Evolutionary conservation across 2,329 filamentous ascomycete genomes (phyloP).

Genomic region (Celoporthe dispersa): DNA sequence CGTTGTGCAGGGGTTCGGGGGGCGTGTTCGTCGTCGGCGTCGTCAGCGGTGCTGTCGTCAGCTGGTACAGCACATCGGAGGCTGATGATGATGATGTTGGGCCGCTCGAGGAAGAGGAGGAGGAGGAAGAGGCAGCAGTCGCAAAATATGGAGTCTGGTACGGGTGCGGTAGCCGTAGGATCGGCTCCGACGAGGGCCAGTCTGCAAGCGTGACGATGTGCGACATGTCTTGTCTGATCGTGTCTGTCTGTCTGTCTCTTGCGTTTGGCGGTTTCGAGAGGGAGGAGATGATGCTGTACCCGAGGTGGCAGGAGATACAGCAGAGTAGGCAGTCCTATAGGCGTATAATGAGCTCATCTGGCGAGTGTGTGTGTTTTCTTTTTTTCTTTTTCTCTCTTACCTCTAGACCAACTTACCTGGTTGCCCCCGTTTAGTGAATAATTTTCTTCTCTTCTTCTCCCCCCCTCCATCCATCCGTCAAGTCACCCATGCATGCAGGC

Average conservation of each 20-base stretch:
- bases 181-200: slow-evolving; percentile 33
- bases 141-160: slow-evolving; percentile 37
- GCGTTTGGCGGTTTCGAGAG: neutral
- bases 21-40: slow-evolving; percentile 25
- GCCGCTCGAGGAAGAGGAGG: slow-evolving; percentile 32
- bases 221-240: slow-evolving; percentile 26
- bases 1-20: slow-evolving; percentile 34
- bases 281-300: neutral
- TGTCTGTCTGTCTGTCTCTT: neutral
- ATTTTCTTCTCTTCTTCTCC: neutral
- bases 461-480: neutral
- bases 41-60: slow-evolving; percentile 15
- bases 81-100: slow-evolving; percentile 27
- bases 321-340: neutral
- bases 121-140: too few species aligned
- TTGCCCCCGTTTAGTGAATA: neutral
- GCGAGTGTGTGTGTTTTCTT: neutral
- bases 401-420: neutral
- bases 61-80: slow-evolving; percentile 17
- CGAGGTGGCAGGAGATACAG: slow-evolving; percentile 2
- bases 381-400: neutral
- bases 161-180: slow-evolving; percentile 39
- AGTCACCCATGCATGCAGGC: neutral
- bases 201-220: slow-evolving; percentile 33
- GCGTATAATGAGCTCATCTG: neutral